A percentile compares a stretch with the other conserved stretches of the same genome.
phyloP scores from a whole-genome alignment of 352 stramenopile genomes.

The Phytophthora rubi region DNA sequence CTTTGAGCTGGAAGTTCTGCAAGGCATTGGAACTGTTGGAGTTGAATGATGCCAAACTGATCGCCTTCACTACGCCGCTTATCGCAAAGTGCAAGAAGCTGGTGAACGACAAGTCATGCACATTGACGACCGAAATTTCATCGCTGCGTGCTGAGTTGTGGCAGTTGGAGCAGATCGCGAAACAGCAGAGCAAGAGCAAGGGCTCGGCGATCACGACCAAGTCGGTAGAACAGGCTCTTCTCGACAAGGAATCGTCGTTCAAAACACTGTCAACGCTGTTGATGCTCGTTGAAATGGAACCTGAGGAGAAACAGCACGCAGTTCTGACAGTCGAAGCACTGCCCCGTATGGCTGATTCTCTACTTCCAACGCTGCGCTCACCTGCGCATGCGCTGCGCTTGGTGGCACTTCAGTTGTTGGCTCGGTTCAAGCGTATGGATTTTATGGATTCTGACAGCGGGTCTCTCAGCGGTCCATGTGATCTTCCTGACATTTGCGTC shows the following conservation, averaged over 20 bases:
- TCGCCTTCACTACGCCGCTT: conserved; percentile 50
- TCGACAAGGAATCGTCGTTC: conserved; percentile 56
- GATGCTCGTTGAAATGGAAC: conserved; percentile 71
- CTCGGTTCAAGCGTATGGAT: conserved; percentile 52
- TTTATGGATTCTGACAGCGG: conserved; percentile 60
- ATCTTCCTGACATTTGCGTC: conserved; percentile 70
- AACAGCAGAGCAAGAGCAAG: conserved; percentile 34
- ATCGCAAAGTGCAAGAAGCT: conserved; percentile 45
- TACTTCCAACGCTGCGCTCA: conserved; percentile 72
- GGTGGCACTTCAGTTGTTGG: conserved; percentile 73
- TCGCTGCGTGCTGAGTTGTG: conserved; percentile 68
- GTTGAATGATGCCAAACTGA: conserved; percentile 45
- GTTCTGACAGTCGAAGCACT: conserved; percentile 53
- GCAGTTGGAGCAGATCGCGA: conserved; percentile 70
- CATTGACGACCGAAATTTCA: conserved; percentile 16
- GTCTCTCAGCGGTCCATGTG: conserved; percentile 62
- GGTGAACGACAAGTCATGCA: conserved; percentile 12
- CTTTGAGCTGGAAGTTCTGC: conserved; percentile 79
- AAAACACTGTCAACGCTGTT: conserved; percentile 67
- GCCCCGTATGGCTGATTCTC: conserved; percentile 36
- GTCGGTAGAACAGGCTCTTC: conserved; percentile 45
- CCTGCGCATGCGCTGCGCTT: conserved; percentile 69
- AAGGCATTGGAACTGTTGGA: conserved; percentile 62
- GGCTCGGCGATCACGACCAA: conserved; percentile 24
- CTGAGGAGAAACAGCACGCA: conserved; percentile 45